A percentile compares a stretch with the other conserved stretches of the same genome.
Evolutionary conservation across 495 filamentous ascomycete genomes (phyloP).

Genomic region (Aspergillus avenaceus): DNA sequence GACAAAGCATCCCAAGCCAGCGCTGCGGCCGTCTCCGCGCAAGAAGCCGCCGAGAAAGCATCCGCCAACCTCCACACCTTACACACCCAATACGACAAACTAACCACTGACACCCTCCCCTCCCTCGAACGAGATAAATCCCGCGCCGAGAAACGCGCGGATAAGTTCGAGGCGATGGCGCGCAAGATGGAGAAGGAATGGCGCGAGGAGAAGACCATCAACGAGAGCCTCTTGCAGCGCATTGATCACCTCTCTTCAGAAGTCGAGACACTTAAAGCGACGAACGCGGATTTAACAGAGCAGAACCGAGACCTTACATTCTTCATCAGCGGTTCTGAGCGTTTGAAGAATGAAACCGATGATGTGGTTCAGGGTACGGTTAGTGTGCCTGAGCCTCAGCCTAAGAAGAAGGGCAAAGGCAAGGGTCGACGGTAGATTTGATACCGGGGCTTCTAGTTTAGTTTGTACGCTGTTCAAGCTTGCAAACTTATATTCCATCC

Average conservation of each 20-base stretch:
- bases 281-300: conserved; percentile 66
- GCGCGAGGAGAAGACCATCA: conserved; percentile 85
- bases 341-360: conserved; percentile 65
- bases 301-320: conserved; percentile 88
- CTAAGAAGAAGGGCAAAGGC: conserved; percentile 53
- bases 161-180: conserved; percentile 70
- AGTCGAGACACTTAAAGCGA: conserved; percentile 48
- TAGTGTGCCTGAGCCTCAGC: conserved; percentile 46
- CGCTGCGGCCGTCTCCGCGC: conserved; percentile 59
- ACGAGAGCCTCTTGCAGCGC: conserved; percentile 69
- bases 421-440: conserved; percentile 6
- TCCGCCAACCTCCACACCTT: conserved; percentile 50
- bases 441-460: too few species aligned
- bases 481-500: too few species aligned
- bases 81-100: conserved; percentile 47
- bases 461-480: too few species aligned
- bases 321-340: conserved; percentile 80
- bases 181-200: conserved; percentile 70
- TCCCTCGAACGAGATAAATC: conserved; percentile 65
- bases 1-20: conserved; percentile 82
- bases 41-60: conserved; percentile 47
- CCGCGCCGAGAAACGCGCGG: conserved; percentile 61
- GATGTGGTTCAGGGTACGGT: conserved; percentile 56
- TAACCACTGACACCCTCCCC: conserved; percentile 57
- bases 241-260: conserved; percentile 63